Percentiles rank a stretch among this genome's conserved stretches.
Evolutionary conservation across 2,329 filamentous ascomycete genomes (phyloP).

Genomic region (Fusarium sp.): DNA sequence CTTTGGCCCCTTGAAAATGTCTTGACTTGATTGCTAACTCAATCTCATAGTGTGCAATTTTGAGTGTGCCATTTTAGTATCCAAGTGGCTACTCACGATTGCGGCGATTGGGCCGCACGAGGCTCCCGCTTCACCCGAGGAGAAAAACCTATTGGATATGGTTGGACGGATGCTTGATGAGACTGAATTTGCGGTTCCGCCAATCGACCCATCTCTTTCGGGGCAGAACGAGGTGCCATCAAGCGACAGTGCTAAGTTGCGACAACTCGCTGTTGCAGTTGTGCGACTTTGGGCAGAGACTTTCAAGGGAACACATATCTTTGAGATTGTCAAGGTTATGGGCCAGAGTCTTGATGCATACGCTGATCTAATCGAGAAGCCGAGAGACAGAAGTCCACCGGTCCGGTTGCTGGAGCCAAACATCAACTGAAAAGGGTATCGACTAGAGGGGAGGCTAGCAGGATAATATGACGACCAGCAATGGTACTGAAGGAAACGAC

Average conservation of each 20-base stretch:
- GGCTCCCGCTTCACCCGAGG: constrained; percentile 60
- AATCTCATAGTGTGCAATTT: constrained; percentile 62
- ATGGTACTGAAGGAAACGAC: background rate
- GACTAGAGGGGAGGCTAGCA: background rate
- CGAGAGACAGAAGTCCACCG: constrained; percentile 55
- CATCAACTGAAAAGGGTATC: constrained; percentile 27
- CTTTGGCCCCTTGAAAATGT: background rate
- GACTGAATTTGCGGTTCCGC: constrained; percentile 67
- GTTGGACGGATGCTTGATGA: constrained; percentile 69
- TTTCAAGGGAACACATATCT: constrained; percentile 70
- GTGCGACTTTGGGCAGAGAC: constrained; percentile 70
- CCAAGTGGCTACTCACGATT: constrained; percentile 69
- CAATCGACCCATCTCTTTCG: constrained; percentile 65
- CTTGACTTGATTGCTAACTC: constrained; percentile 27
- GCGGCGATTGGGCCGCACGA: constrained; percentile 62
- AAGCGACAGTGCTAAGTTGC: constrained; percentile 61
- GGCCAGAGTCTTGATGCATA: constrained; percentile 66
- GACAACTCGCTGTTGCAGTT: constrained; percentile 66
- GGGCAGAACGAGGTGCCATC: constrained; percentile 56
- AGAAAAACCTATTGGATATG: constrained; percentile 64
- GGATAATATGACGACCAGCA: background rate
- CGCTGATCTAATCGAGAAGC: constrained; percentile 66
- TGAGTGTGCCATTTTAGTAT: constrained; percentile 68
- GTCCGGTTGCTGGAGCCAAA: constrained; percentile 36
- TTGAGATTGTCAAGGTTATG: constrained; percentile 68